phyloP scores from a whole-genome alignment of 1,284 basidiomycete genomes.

The Sporisorium scitamineum region DNA sequence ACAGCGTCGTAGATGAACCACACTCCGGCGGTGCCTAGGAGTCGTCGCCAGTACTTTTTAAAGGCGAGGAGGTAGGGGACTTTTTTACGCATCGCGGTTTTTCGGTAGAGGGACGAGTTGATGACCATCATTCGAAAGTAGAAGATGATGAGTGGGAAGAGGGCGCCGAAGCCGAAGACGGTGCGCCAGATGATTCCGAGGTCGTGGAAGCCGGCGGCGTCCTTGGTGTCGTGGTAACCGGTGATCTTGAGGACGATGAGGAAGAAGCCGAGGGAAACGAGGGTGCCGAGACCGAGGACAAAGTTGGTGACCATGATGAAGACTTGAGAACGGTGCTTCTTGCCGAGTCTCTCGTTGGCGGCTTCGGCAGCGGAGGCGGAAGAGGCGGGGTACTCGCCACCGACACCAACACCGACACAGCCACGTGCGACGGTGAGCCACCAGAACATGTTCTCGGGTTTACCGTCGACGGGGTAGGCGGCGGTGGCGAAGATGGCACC shows the following conservation, averaged over 20 bases:
- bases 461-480: slow-evolving; percentile 76
- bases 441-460: slow-evolving; percentile 77
- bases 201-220: slow-evolving; percentile 74
- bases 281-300: slow-evolving; percentile 70
- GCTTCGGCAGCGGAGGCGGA: slow-evolving; percentile 78
- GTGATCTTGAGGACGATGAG: slow-evolving; percentile 77
- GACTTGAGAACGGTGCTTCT: slow-evolving; percentile 77
- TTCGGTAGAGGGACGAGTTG: slow-evolving; percentile 43
- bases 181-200: slow-evolving; percentile 81
- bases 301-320: slow-evolving; percentile 81
- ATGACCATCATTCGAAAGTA: slow-evolving; percentile 73
- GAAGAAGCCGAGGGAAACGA: slow-evolving; percentile 79
- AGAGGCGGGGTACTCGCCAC: slow-evolving; percentile 82
- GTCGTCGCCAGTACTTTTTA: slow-evolving; percentile 76
- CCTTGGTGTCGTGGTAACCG: slow-evolving; percentile 32
- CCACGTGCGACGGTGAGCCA: slow-evolving; percentile 80
- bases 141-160: slow-evolving; percentile 79
- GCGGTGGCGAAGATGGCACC: slow-evolving; percentile 80
- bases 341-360: slow-evolving; percentile 77
- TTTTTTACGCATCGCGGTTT: slow-evolving; percentile 59
- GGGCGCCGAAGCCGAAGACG: slow-evolving; percentile 79
- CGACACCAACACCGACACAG: slow-evolving; percentile 79
- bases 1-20: slow-evolving; percentile 77
- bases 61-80: slow-evolving; percentile 78
- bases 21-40: slow-evolving; percentile 50